Base-by-base conservation (phyloP, 2,329 filamentous ascomycete species). In the Myriosclerotinia scirpicola region DNA sequence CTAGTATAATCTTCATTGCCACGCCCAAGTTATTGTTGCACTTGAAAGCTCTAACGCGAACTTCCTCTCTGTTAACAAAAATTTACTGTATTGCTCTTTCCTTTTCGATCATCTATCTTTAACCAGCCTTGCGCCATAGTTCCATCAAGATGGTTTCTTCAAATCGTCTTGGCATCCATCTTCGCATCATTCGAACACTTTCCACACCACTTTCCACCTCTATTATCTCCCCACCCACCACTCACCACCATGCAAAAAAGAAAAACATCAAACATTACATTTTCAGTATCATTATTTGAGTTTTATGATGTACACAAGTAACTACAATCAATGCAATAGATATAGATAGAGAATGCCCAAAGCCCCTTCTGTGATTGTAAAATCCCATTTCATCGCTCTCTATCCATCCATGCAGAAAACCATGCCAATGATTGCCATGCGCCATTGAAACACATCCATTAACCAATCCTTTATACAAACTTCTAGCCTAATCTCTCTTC, bases 161-260 rank as follows among this genome's bases (percentile, higher is more conserved):
- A 20, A n/a, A n/a, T n/a, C 20, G 3, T 20, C 14, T 44, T 34
- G 2, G 30, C 30, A 6, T 34, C 30, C 30, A 44, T 44, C 15
- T 44, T 44, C 30, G 30, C 30, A 34, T 34, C 30, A 34, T 4
- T 34, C 30, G 6, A 34, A 34, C 3, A 40, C 38, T 1, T 40
- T 14, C 38, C 11, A 8, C 11, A 40, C 38, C 11, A 40, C 7
- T 40, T 40, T 40, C 7, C 38, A 40, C 38, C 38, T 89, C 85
- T 66, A 82, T 83, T 1, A 77, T 82, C 2, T 77, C 84, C 17
- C 79, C 80, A 30, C 30, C 12, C 20, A 4, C 26, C 26, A 26
- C 26, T 26, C 26, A 26, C 26, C 26, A 26, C 3, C 3, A 26
- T 26, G 26, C 3, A 26, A 26, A 26, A 26, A 26, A 26, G 3